phyloP scores from a whole-genome alignment of 352 stramenopile species.

The Aphanomyces cochlioides region DNA sequence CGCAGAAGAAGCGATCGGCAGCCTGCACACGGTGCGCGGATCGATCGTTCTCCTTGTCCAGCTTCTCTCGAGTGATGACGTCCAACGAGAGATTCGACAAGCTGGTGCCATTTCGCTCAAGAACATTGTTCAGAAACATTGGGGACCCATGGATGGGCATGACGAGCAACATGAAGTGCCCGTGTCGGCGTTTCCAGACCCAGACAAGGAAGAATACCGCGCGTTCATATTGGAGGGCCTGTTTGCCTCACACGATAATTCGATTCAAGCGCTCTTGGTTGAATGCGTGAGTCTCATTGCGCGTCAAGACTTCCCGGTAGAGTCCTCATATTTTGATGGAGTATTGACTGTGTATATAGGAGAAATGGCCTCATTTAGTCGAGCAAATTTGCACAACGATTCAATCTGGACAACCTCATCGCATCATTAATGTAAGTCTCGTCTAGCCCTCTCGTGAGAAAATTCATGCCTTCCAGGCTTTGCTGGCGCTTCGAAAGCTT shows the following conservation, averaged over 20 bases:
- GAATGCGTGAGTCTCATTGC: constrained; percentile 94
- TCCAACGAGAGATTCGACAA: constrained; percentile 85
- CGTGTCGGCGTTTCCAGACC: constrained; percentile 43
- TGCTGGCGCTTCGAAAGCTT: constrained; percentile 93
- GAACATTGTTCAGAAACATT: constrained; percentile 94
- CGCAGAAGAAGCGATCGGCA: constrained; percentile 65
- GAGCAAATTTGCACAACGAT: constrained; percentile 86
- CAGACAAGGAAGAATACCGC: constrained; percentile 32
- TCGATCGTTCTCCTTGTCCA: constrained; percentile 82
- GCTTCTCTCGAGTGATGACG: constrained; percentile 63
- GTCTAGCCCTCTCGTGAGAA: neutral
- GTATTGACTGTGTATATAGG: constrained; percentile 7
- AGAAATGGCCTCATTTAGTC: constrained; percentile 89
- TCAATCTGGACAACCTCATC: constrained; percentile 75
- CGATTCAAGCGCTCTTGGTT: constrained; percentile 87
- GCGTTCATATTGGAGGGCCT: constrained; percentile 50
- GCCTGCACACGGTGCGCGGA: constrained; percentile 68
- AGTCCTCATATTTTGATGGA: constrained; percentile 4
- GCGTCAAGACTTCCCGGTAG: constrained; percentile 92
- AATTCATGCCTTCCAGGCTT: constrained; percentile 52
- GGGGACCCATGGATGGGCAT: constrained; percentile 75
- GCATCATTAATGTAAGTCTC: constrained; percentile 66
- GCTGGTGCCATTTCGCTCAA: constrained; percentile 93
- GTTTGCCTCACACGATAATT: constrained; percentile 85
- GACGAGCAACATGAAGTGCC: constrained; percentile 54